phyloP scores from a whole-genome alignment of 2,329 filamentous ascomycete species.

The Ceratocystis huliohia region DNA sequence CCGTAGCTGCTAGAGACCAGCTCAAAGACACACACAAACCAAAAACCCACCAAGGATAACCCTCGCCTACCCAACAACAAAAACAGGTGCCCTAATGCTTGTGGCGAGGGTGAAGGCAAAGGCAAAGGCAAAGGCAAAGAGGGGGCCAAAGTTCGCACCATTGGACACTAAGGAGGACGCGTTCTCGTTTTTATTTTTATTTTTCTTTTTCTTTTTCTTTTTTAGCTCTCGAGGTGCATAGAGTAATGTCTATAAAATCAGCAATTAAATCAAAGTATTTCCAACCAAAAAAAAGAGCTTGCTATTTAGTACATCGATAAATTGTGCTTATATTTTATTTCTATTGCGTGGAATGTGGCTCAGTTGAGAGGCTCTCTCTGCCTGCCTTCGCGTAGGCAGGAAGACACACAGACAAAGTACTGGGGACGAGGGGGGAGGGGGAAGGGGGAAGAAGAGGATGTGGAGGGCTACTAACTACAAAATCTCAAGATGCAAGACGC shows the following conservation, averaged over 20 bases:
- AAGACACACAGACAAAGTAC: not conserved
- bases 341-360: not conserved
- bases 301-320: not conserved
- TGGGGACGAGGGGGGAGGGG: not conserved
- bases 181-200: not conserved
- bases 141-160: no score
- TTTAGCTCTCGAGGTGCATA: no score
- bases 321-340: not conserved
- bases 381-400: not conserved
- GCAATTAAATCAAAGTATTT: not conserved
- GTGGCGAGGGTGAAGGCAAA: no score
- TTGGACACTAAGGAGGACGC: no score
- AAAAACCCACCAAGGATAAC: no score
- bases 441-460: not conserved
- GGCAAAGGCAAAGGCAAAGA: no score
- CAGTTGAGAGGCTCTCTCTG: not conserved
- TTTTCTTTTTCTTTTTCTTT: not conserved
- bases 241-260: not conserved
- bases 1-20: no score
- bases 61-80: no score
- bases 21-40: no score
- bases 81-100: no score
- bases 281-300: not conserved
- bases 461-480: not conserved
- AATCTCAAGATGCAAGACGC: no score